Percentiles rank a stretch among this genome's conserved stretches.
phyloP scores from a whole-genome alignment of 306 rosid genomes.

The Cajanus cajan region DNA sequence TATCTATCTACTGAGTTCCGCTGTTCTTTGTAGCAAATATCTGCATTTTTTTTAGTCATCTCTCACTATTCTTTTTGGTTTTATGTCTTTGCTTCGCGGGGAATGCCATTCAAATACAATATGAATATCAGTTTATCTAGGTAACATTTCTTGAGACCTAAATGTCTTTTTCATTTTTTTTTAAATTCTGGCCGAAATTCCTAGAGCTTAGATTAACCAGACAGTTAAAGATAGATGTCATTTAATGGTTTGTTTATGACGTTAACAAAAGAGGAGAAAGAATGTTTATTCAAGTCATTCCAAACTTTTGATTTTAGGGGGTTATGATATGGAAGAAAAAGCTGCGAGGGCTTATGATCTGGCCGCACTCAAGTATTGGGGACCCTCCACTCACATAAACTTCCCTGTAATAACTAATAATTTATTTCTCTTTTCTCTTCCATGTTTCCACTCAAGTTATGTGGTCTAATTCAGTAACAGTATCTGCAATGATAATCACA shows the following conservation, averaged over 20 bases:
- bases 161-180: background rate
- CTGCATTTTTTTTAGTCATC: conserved; percentile 16
- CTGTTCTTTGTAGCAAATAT: conserved; percentile 1
- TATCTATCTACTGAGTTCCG: conserved; percentile 1
- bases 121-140: conserved; percentile 75
- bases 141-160: conserved; percentile 44
- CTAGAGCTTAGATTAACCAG: conserved; percentile 12
- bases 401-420: conserved; percentile 59
- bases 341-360: conserved; percentile 95
- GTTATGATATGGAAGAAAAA: conserved; percentile 95
- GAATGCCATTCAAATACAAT: conserved; percentile 33
- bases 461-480: background rate
- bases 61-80: conserved; percentile 16
- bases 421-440: conserved; percentile 10
- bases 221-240: conserved; percentile 9
- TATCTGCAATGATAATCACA: conserved; percentile 19
- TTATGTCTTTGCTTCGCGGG: conserved; percentile 31
- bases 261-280: conserved; percentile 28
- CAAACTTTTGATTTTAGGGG: conserved; percentile 63
- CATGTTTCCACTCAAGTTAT: conserved; percentile 12
- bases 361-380: conserved; percentile 98
- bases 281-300: conserved; percentile 39
- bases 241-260: conserved; percentile 8
- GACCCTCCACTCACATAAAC: conserved; percentile 90
- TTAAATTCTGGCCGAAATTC: background rate